Evolutionary conservation across 148 eudicot species (phyloP).

Genomic region (Rhododendron griersonianum): DNA sequence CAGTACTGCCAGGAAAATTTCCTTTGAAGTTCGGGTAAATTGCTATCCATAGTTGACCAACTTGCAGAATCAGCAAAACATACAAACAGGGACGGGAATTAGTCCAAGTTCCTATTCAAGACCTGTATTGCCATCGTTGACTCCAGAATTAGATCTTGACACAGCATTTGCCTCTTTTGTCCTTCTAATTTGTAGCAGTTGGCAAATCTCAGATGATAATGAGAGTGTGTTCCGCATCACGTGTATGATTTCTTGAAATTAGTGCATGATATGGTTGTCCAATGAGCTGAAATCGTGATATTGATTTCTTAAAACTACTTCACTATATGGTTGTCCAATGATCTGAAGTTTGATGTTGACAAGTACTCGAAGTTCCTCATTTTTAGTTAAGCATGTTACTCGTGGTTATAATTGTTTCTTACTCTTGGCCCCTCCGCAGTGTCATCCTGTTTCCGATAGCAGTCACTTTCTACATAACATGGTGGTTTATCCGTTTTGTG

Average conservation of each 20-base stretch:
- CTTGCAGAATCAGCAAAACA: not conserved
- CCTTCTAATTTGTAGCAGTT: not conserved
- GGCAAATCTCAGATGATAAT: not conserved
- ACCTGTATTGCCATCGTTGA: not conserved
- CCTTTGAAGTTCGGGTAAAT: not conserved
- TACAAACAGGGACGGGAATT: not conserved
- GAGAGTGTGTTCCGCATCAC: not conserved
- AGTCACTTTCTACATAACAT: slow-evolving; percentile 77
- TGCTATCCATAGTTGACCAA: not conserved
- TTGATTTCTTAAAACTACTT: not conserved
- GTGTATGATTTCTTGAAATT: not conserved
- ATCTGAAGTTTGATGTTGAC: not conserved
- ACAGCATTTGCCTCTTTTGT: not conserved
- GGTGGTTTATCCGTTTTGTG: slow-evolving; percentile 90
- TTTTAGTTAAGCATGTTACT: not conserved
- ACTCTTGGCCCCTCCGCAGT: slow-evolving; percentile 44
- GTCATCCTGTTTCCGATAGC: slow-evolving; percentile 88
- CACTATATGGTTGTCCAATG: not conserved
- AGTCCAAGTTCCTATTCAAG: not conserved
- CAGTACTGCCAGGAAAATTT: not conserved
- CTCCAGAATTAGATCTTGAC: not conserved
- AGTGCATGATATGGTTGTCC: not conserved
- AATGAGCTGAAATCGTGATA: not conserved
- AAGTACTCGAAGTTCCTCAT: not conserved
- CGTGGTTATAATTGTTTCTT: slow-evolving; percentile 9